Base-by-base conservation (phyloP, 2,329 filamentous ascomycete species). In the Xylariaceae sp. region DNA sequence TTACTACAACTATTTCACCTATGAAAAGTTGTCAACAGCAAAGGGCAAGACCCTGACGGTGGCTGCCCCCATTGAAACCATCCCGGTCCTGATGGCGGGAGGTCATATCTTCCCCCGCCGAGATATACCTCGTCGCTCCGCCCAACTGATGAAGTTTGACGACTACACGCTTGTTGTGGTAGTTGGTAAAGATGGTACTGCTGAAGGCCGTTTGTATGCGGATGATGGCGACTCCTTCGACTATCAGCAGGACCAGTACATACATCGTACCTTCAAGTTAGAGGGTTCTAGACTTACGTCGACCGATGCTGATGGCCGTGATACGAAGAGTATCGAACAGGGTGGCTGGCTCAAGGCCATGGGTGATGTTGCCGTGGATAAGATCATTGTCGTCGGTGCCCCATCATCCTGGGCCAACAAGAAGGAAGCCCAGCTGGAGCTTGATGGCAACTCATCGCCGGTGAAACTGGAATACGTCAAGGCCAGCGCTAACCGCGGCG, bases 1-100 rank as follows among this genome's bases (percentile, higher is more conserved):
- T 51, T 97, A 99, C 72, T 99, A 91, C 67, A 89, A 97, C 72
- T 99, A 99, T 75, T 95, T 94, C 68, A 89, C 89, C 65, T 96
- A 90, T 74, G 83, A 86, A 42, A 76, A 83, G 43, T 84, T 95
- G 67, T 72, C 77, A 40, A 85, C 85, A 27, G 80, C 86, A 29
- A 84, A 85, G 59, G 88, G 89, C 60, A 86, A 87, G 70, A 75
- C 74, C 40, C 77, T 89, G 58, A 87, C 81, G 0, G 76, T 96
- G 39, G 73, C 82, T 1, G 89, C 92, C 0, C 89, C 91, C 0
- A 78, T 97, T 2, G 88, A 96, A 53, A 89, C 86, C 65, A 88
- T 96, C 19, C 92, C 94, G 0, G 73, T 99, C 11, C 78, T 99
- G 44, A 94, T 97, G 87, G 90, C 88, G 62, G 92, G 90, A 46